Base-by-base conservation (phyloP, 1,284 basidiomycete species). In the Apiotrichum brassicae region DNA sequence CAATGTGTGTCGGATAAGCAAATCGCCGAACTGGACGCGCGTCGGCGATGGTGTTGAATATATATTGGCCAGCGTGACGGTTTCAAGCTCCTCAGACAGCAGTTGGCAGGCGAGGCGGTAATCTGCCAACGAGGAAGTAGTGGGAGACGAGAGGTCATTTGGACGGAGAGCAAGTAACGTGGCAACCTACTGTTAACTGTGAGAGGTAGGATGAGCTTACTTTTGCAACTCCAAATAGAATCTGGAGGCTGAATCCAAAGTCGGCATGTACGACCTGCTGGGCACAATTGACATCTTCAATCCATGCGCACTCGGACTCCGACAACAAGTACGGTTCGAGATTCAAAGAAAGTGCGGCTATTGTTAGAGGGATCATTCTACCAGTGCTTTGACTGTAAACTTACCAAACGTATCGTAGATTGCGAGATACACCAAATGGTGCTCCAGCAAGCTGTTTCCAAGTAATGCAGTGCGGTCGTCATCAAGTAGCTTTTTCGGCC, bases 21-120 rank as follows among this genome's bases (percentile, higher is more conserved):
- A 35, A 36, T 54, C 53, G 37, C 53, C 53, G 18, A 54, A 54
- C 28, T 54, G 53, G 1, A 54, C 53, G 9, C 53, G 48, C 18
- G 43, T 45, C 6, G 53, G 46, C 6, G 53, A 45, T 2, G 53
- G 49, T 19, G 53, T 51, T 7, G 48, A 40, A 38, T 54, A 54
- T 4, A 54, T 54, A 13, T 45, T 45, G 1, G 53, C 49, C 16
- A 54, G 45, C 3, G 45, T 33, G 20, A 42, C 38, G 12, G 48
- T 48, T 38, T 54, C 53, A 13, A 54, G 53, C 42, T 47, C 48
- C 20, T 51, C 53, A 28, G 36, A 48, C 46, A 54, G 47, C 6
- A 25, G 42, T 14, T 35, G 32, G 26, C 53, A 54, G 4, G 48
- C 53, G 7, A 22, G 35, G 7, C 20, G 25, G 43, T 54, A 44